Evolutionary conservation across 75 land plant species (phyloP).

Genomic region (Selaginella moellendorffii): DNA sequence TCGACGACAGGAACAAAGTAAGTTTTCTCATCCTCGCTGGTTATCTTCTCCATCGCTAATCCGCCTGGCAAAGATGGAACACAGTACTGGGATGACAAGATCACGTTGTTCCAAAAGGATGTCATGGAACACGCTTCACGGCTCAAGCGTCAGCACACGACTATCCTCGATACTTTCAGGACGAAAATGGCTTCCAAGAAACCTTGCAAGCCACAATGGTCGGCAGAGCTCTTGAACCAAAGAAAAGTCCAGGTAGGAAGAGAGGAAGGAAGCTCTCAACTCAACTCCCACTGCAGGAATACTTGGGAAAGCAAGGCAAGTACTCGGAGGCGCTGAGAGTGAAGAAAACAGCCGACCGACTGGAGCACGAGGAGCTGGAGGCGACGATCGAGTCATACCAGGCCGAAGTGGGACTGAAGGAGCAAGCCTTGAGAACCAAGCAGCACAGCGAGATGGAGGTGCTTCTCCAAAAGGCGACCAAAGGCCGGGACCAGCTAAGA

Average conservation of each 20-base stretch:
- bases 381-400: constrained; percentile 26
- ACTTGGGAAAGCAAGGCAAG: constrained; percentile 28
- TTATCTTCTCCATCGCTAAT: too few species aligned
- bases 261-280: background rate
- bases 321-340: constrained; percentile 27
- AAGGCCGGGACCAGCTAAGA: constrained; percentile 30
- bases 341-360: constrained; percentile 23
- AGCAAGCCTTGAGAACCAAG: constrained; percentile 25
- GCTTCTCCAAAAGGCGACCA: constrained; percentile 27
- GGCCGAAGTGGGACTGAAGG: constrained; percentile 20
- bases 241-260: constrained; percentile 15
- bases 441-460: constrained; percentile 32
- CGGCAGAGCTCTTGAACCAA: constrained; percentile 12
- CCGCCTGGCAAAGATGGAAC: too few species aligned
- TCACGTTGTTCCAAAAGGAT: constrained; percentile 10
- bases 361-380: constrained; percentile 30
- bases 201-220: constrained; percentile 11
- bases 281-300: constrained; percentile 11
- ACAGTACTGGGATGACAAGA: constrained; percentile 13
- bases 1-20: constrained; percentile 11
- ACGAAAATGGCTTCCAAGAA: constrained; percentile 10
- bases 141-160: constrained; percentile 9
- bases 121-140: constrained; percentile 12
- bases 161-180: constrained; percentile 1
- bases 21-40: background rate